phyloP scores from a whole-genome alignment of 2,329 filamentous ascomycete genomes.

The Bertia moriformis region DNA sequence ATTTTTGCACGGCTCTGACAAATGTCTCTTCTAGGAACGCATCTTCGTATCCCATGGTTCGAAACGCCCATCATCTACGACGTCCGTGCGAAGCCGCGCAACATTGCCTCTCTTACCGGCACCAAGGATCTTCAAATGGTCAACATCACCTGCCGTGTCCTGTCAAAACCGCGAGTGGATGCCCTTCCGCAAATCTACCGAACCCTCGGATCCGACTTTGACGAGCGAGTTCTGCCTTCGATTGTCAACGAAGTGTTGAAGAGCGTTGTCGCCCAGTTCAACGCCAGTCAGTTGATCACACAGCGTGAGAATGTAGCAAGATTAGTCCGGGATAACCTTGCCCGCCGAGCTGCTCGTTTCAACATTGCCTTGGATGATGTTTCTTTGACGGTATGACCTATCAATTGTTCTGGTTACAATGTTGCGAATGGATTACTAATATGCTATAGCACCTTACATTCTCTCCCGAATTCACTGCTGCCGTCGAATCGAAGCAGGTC shows the following conservation, averaged over 20 bases:
- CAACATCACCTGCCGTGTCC: constrained; percentile 98
- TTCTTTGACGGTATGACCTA: constrained; percentile 65
- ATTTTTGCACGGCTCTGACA: constrained; percentile 5
- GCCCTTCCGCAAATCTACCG: constrained; percentile 94
- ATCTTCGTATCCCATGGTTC: constrained; percentile 89
- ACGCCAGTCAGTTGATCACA: constrained; percentile 93
- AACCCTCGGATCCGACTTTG: constrained; percentile 87
- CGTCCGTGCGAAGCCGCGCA: constrained; percentile 91
- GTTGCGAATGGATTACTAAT: constrained; percentile 7
- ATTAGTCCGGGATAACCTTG: constrained; percentile 83
- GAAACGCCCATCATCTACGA: constrained; percentile 95
- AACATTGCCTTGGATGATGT: constrained; percentile 97
- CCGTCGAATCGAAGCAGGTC: constrained; percentile 61
- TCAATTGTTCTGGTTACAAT: neutral
- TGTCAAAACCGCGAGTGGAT: constrained; percentile 75
- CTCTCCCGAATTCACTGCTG: constrained; percentile 60
- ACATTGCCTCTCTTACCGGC: constrained; percentile 89
- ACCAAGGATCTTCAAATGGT: constrained; percentile 99
- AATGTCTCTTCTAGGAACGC: constrained; percentile 49
- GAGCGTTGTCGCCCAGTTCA: constrained; percentile 97
- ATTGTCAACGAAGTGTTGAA: constrained; percentile 99
- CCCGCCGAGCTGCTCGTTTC: constrained; percentile 80
- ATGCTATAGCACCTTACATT: constrained; percentile 48
- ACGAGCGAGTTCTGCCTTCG: constrained; percentile 88
- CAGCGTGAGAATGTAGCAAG: constrained; percentile 93